phyloP scores from a whole-genome alignment of 495 filamentous ascomycete genomes.

The Delitschia confertaspora region DNA sequence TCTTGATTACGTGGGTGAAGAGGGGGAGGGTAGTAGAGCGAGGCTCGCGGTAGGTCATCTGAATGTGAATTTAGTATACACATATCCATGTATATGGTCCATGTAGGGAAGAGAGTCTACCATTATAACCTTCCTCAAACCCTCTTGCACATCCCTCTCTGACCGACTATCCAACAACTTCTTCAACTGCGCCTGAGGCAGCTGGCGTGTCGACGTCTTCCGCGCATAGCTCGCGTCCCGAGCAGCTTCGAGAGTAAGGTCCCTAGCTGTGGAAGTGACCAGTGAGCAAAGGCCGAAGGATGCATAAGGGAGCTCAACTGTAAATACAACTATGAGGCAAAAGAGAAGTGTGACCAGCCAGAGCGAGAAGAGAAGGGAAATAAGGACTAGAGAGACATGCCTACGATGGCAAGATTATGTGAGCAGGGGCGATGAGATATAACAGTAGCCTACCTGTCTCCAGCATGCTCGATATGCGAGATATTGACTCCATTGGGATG shows the following conservation, averaged over 20 bases:
- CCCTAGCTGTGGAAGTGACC: constrained; percentile 55
- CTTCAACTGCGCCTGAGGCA: constrained; percentile 63
- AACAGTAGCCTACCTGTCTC: constrained; percentile 62
- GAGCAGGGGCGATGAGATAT: background rate
- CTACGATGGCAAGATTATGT: background rate
- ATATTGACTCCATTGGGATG: constrained; percentile 99
- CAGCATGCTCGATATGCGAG: constrained; percentile 81
- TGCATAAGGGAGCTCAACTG: constrained; percentile 9
- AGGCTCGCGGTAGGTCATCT: constrained; percentile 90
- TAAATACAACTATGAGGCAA: too few species aligned
- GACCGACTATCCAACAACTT: constrained; percentile 89
- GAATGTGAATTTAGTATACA: constrained; percentile 7
- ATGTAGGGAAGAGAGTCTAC: constrained; percentile 43
- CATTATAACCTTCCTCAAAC: constrained; percentile 78
- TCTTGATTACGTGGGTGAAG: constrained; percentile 94
- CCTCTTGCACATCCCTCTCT: constrained; percentile 88
- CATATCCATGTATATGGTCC: background rate
- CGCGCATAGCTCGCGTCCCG: constrained; percentile 44
- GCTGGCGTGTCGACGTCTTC: constrained; percentile 41
- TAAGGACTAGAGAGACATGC: background rate
- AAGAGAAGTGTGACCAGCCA: too few species aligned
- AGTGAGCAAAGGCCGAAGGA: constrained; percentile 21
- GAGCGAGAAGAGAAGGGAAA: too few species aligned
- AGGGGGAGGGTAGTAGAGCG: constrained; percentile 61
- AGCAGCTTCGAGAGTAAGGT: constrained; percentile 94